A percentile compares a stretch with the other conserved stretches of the same genome.
Conservation (phyloP, 1,284 basidiomycete species). For the Heliocybe sulcata region DNA sequence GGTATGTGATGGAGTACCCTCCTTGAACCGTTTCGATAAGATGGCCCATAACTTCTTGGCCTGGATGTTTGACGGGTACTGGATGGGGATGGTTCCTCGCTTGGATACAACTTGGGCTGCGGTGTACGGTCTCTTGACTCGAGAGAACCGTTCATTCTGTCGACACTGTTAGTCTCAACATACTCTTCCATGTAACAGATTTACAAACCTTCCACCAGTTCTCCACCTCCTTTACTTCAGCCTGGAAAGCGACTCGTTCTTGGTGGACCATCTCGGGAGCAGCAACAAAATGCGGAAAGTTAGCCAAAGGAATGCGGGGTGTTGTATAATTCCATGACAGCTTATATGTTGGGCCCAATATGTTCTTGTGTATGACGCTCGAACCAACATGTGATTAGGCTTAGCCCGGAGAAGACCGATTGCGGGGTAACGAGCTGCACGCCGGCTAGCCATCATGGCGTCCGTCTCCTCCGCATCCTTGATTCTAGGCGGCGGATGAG, state of each 20-base stretch:
- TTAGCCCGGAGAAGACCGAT: slow-evolving; percentile 11
- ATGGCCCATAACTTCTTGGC: slow-evolving; percentile 85
- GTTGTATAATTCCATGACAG: not conserved
- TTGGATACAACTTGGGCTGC: slow-evolving; percentile 92
- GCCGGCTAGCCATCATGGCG: not conserved
- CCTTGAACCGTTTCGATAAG: slow-evolving; percentile 62
- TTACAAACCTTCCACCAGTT: slow-evolving; percentile 84
- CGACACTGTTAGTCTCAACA: not conserved
- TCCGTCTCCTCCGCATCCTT: not conserved
- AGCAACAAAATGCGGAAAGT: slow-evolving; percentile 1
- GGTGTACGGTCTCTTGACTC: slow-evolving; percentile 85
- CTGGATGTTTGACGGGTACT: slow-evolving; percentile 82
- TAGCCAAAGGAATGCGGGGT: not conserved
- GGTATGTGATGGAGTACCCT: slow-evolving; percentile 81
- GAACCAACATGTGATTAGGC: not conserved
- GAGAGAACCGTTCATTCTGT: slow-evolving; percentile 81
- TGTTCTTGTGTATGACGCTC: not conserved
- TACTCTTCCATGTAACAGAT: not conserved
- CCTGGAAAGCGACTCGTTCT: slow-evolving; percentile 64
- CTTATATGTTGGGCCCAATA: not conserved
- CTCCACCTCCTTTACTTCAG: slow-evolving; percentile 82
- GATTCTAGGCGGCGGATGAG: not conserved
- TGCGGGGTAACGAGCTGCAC: slow-evolving; percentile 13
- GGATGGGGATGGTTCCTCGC: slow-evolving; percentile 81
- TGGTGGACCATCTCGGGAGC: slow-evolving; percentile 38